Evolutionary conservation across 2,329 filamentous ascomycete species (phyloP).

Genomic region (Lachnellula occidentalis): DNA sequence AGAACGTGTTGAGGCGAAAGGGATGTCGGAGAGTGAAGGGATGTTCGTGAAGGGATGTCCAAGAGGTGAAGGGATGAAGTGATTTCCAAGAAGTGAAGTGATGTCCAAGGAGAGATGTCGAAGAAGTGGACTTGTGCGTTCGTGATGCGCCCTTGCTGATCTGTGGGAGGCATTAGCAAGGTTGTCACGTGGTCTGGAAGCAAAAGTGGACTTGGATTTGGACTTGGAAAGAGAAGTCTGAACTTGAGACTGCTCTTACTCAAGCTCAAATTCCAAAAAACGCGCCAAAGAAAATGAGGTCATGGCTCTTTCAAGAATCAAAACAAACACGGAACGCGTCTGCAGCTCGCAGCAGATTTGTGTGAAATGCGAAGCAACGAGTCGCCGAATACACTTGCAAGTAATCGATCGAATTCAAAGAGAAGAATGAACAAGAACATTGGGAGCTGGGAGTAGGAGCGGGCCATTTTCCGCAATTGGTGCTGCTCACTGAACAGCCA

Average conservation of each 20-base stretch:
- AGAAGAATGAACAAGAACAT: background rate
- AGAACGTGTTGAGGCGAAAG: background rate
- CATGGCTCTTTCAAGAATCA: background rate
- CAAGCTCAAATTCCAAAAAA: background rate
- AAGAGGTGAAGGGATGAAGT: no score
- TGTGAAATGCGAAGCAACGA: background rate
- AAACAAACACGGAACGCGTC: background rate
- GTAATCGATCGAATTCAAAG: background rate
- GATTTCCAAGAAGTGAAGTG: no score
- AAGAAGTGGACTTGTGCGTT: no score
- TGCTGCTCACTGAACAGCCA: background rate
- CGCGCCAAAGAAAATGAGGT: background rate
- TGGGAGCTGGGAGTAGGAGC: background rate
- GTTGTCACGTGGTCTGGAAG: background rate
- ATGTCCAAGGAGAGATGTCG: no score
- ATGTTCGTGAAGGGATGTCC: no score
- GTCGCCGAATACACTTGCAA: background rate
- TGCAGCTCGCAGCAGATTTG: background rate
- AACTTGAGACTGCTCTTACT: background rate
- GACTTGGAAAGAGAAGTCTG: background rate
- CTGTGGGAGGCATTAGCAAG: background rate
- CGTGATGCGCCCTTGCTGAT: background rate
- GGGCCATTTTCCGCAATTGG: background rate
- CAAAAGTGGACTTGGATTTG: background rate
- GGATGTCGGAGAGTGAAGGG: no score